These are phyloP conservation scores for Cladosporium sp. DNA, from an alignment of 2,329 filamentous ascomycete species.

Conservation along the genomic window DNA sequence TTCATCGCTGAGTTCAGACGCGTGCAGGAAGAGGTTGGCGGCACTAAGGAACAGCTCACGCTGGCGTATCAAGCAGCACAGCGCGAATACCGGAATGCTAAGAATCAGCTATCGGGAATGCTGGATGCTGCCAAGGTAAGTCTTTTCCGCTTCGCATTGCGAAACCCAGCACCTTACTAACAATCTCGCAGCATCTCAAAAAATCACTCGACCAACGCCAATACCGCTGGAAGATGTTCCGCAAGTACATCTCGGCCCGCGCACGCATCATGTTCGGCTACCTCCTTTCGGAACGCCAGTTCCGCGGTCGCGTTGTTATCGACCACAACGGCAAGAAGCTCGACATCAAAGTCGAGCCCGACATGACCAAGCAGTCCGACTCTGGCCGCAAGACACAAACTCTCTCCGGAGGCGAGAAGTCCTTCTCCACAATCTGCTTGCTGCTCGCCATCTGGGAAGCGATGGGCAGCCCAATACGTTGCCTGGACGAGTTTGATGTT, in stretches of 20 bases:
- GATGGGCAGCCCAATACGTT: constrained; percentile 92
- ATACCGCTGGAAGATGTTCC: constrained; percentile 74
- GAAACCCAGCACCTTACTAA: background rate
- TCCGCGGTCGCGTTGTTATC: constrained; percentile 74
- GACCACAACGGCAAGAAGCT: constrained; percentile 72
- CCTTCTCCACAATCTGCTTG: constrained; percentile 93
- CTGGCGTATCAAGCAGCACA: constrained; percentile 28
- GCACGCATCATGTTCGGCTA: constrained; percentile 84
- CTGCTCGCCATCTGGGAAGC: constrained; percentile 93
- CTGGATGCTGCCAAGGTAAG: constrained; percentile 37
- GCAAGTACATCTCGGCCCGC: constrained; percentile 77
- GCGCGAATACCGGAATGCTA: constrained; percentile 20
- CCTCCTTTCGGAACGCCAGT: constrained; percentile 82
- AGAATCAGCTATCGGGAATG: constrained; percentile 20
- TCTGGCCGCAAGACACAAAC: constrained; percentile 83
- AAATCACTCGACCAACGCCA: constrained; percentile 65
- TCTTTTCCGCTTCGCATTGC: constrained; percentile 5
- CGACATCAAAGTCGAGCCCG: constrained; percentile 68
- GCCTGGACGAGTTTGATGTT: constrained; percentile 96
- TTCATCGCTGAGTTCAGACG: constrained; percentile 28
- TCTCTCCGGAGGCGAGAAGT: constrained; percentile 93
- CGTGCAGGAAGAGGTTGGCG: constrained; percentile 28
- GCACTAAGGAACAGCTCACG: constrained; percentile 28
- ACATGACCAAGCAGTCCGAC: constrained; percentile 63
- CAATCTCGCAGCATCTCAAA: constrained; percentile 43